A percentile compares a stretch with the other conserved stretches of the same genome.
These are phyloP conservation scores for Exophiala alcalophila DNA, from an alignment of 2,329 filamentous ascomycete genomes.

Conservation along the genomic window DNA sequence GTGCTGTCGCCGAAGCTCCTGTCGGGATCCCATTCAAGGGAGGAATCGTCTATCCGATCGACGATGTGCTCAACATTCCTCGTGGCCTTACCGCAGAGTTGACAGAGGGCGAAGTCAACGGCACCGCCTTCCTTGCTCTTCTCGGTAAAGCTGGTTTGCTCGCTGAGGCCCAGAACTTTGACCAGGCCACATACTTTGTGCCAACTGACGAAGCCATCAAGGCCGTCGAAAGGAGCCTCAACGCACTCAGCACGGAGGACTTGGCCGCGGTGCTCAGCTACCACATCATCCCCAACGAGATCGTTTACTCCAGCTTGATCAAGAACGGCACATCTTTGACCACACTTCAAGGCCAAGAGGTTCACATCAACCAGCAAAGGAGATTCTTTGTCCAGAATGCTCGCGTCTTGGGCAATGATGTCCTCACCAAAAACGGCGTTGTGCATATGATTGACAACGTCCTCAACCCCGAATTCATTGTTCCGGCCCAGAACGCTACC, in stretches of 20 bases:
- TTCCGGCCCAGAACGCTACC: not conserved
- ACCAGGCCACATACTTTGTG: conserved; percentile 62
- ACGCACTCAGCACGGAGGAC: conserved; percentile 46
- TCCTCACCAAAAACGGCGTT: conserved; percentile 13
- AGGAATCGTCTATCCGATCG: conserved; percentile 54
- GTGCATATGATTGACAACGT: conserved; percentile 17
- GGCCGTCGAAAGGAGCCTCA: conserved; percentile 52
- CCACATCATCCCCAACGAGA: conserved; percentile 57
- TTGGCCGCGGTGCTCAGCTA: conserved; percentile 58
- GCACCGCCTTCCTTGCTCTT: conserved; percentile 49
- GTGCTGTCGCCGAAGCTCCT: conserved; percentile 45
- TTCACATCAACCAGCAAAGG: conserved; percentile 49
- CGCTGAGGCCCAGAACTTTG: conserved; percentile 19
- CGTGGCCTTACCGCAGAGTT: conserved; percentile 37
- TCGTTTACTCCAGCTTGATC: conserved; percentile 52
- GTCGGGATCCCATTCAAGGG: conserved; percentile 45
- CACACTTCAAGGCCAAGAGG: conserved; percentile 47
- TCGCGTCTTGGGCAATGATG: conserved; percentile 40
- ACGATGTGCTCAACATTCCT: conserved; percentile 49
- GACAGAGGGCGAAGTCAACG: conserved; percentile 42
- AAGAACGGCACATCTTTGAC: conserved; percentile 39
- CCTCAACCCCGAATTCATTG: conserved; percentile 9
- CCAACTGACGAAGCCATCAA: conserved; percentile 61
- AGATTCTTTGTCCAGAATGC: conserved; percentile 51
- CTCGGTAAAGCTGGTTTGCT: conserved; percentile 40